Conservation (phyloP, 2,329 filamentous ascomycete genomes). For the Diaporthe ilicicola region DNA sequence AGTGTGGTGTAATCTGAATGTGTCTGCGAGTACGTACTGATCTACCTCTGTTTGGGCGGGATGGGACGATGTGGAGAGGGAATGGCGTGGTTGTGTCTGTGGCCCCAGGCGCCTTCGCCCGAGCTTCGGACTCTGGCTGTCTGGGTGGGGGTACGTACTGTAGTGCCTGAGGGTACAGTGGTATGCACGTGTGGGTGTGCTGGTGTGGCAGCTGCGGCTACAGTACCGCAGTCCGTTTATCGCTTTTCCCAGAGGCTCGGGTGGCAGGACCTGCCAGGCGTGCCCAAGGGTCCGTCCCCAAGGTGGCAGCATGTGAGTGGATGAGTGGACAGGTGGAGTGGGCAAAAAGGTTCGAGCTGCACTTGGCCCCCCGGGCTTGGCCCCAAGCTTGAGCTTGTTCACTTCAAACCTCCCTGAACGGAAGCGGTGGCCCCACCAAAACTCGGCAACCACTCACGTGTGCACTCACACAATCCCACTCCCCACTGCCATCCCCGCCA, state of each 20-base stretch:
- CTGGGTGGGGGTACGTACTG: background rate
- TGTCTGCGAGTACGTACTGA: conserved; percentile 6
- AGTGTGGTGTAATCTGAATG: background rate
- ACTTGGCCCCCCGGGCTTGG: background rate
- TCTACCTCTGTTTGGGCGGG: background rate
- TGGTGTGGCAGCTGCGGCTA: background rate
- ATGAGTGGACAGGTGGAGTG: background rate
- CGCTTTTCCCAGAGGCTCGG: background rate
- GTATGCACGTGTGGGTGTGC: background rate
- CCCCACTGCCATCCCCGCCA: no score
- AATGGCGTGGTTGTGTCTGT: conserved; percentile 30
- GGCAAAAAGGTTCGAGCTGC: conserved; percentile 3
- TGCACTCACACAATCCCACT: background rate
- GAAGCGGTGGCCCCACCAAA: conserved; percentile 2
- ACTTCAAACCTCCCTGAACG: background rate
- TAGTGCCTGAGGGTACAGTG: no score
- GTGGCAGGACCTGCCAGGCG: background rate
- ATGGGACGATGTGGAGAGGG: conserved; percentile 23
- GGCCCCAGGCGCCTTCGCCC: background rate
- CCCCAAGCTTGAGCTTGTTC: conserved; percentile 15
- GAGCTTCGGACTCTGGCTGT: conserved; percentile 16
- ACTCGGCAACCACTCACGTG: no score
- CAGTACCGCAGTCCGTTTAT: background rate
- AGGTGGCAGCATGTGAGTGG: background rate
- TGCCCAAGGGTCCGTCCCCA: no score